A percentile compares a stretch with the other conserved stretches of the same genome.
Conservation (phyloP, 2,329 filamentous ascomycete species). For the Calonectria ilicicola region DNA sequence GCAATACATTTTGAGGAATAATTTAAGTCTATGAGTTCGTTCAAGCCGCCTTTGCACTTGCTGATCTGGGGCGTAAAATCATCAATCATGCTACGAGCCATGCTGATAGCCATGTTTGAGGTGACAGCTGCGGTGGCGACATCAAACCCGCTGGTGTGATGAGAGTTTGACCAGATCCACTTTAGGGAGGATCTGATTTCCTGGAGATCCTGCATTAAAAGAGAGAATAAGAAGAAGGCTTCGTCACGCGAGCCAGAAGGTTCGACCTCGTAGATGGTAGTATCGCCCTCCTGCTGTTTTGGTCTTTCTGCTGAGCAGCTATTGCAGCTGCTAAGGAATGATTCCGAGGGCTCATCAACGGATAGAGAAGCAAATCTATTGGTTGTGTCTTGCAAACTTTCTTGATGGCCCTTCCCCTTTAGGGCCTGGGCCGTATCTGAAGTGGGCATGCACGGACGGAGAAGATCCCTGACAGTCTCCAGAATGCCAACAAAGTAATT, state of each 20-base stretch:
- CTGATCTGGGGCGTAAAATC: slow-evolving; percentile 33
- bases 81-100: slow-evolving; percentile 48
- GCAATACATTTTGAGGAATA: too few species aligned
- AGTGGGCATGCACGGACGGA: slow-evolving; percentile 39
- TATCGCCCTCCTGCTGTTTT: background rate
- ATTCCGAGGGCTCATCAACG: background rate
- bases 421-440: background rate
- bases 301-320: background rate
- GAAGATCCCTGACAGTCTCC: slow-evolving; percentile 46
- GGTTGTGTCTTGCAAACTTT: background rate
- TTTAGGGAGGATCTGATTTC: slow-evolving; percentile 46
- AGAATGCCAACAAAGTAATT: slow-evolving; percentile 50
- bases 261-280: slow-evolving; percentile 48
- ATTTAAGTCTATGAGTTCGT: background rate
- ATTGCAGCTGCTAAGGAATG: background rate
- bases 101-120: slow-evolving; percentile 51
- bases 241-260: slow-evolving; percentile 37
- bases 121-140: slow-evolving; percentile 49
- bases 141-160: slow-evolving; percentile 34
- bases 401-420: background rate
- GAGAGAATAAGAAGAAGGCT: slow-evolving; percentile 39
- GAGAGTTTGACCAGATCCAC: slow-evolving; percentile 42
- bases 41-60: background rate
- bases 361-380: background rate
- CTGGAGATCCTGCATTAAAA: slow-evolving; percentile 46